A percentile compares a stretch with the other conserved stretches of the same genome.
phyloP scores from a whole-genome alignment of 2,329 filamentous ascomycete species.

The Neospermospora avenae region DNA sequence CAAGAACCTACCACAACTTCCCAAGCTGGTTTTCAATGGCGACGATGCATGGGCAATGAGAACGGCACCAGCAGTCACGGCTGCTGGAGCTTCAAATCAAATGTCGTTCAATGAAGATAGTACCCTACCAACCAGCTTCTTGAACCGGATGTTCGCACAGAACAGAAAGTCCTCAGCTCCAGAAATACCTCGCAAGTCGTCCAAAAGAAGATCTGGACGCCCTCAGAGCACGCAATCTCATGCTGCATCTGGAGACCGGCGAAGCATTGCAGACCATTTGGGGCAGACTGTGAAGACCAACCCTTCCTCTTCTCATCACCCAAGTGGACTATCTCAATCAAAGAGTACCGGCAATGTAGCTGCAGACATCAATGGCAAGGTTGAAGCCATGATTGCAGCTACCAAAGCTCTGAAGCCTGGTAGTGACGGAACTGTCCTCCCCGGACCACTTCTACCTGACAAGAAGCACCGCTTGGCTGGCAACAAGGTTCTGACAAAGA shows the following conservation, averaged over 20 bases:
- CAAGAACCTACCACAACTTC: conserved; percentile 20
- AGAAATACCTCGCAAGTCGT: conserved; percentile 26
- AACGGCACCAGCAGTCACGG: conserved; percentile 15
- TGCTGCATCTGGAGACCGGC: not conserved
- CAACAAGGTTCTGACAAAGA: conserved; percentile 20
- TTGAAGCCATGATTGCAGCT: conserved; percentile 20
- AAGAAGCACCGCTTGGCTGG: conserved; percentile 25
- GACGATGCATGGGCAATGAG: conserved; percentile 24
- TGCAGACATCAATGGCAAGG: conserved; percentile 17
- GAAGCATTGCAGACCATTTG: not conserved
- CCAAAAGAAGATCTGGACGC: conserved; percentile 20
- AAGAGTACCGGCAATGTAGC: not conserved
- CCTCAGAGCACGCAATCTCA: conserved; percentile 8
- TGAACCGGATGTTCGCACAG: conserved; percentile 3
- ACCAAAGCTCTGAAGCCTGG: conserved; percentile 18
- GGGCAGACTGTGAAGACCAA: conserved; percentile 5
- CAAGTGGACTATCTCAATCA: not conserved
- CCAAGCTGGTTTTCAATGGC: conserved; percentile 18
- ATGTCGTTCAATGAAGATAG: conserved; percentile 4
- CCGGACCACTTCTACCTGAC: conserved; percentile 11
- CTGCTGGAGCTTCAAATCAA: conserved; percentile 11
- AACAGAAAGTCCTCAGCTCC: conserved; percentile 21
- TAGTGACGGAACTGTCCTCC: conserved; percentile 1
- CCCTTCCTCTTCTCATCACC: not conserved
- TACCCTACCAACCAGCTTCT: not conserved